Evolutionary conservation across 164 flowering plant genomes (phyloP), one percentile per base, ranked within the genome.

Genomic region (Macadamia integrifolia): DNA sequence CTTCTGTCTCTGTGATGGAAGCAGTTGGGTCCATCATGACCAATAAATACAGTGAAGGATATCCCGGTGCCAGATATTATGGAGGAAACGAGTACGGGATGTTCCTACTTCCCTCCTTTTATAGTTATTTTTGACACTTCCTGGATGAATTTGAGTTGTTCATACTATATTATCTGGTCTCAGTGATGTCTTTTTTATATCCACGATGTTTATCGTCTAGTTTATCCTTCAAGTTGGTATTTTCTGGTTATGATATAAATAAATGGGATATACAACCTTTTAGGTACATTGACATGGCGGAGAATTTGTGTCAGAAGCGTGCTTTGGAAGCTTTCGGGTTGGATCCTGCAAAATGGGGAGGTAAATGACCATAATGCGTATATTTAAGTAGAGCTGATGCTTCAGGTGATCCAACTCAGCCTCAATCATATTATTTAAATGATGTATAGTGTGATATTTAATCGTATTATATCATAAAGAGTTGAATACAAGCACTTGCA

Each of bases 291-390:
- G 99, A 95, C 82, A 95, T 95, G 99, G 98, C 98, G 23, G 99
- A 95, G 73, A 58, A 93, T 9, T 78, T 92, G 42, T 95, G 99
- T 76, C 99, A 92, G 80, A 92, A 91, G 80, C 97, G 99, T 75
- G 99, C 98, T 35, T 69, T 95, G 78, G 99, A 95, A 78, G 99
- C 91, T 14, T 95, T 92, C 70, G 79, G 86, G 10, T 81, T 95
- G 83, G 99, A 91, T 78, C 99, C 99, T 76, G 87, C 78, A 53
- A 95, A 91, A 78, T 95, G 99, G 99, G 99, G 99, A 92, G 99
- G 99, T 95, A 70, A 31, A 44, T 61, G 44, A 17, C 6, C 58
- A 30, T 48, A 31, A 7, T 35, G 44, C 14, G 18, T 66, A 12
- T 61, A 31, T 44, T 53, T 31, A 55, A 3, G 42, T 11, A 3